Base-by-base conservation (phyloP, 805 yeast species). In the Candida loeiensis region DNA sequence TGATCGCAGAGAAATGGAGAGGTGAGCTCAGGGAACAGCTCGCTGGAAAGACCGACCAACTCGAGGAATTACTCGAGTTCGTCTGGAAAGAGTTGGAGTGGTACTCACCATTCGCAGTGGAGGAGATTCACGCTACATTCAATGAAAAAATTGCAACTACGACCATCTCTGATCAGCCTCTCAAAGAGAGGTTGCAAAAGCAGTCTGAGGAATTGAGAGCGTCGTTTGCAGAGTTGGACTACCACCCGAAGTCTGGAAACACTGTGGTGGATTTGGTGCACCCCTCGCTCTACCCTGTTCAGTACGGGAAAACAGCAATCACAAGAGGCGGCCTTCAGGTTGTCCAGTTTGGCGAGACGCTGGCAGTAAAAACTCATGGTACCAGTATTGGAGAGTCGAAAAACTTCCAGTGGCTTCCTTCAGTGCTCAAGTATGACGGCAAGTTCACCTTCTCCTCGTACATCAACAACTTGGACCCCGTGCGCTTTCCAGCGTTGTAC, bases 401-500 rank as follows among this genome's bases (percentile, higher is more conserved):
- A 19, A 34, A 17, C 4, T 47, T 32, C 40, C 53, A 49, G 28
- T 49, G 53, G 53, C 34, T 49, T n/a, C 53, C 51, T 2, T 39
- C 49, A 4, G 16, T 33, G 14, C 36, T 51, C 43, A 18, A 21
- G 20, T 24, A 29, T 4, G 19, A 30, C 2, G 38, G 21, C 2
- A 45, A 39, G 8, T 63, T 49, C 38, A 39, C 41, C 11, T 47
- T 65, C 33, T 34, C 29, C 2, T 66, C 73, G 3, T 69, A 67
- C 45, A 69, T 69, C 44, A 69, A 69, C 48, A 69, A 68, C 43
- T 51, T 69, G 38, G 66, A 69, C 36, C 72, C 73, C 13, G 34
- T 43, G 1, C 44, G 48, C 30, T 49, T 45, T 40, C 27, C 43
- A 13, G 43, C 39, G 1, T 45, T 69, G 17, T 69, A 69, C 45